Percentiles rank a stretch among this genome's conserved stretches.
Conservation (phyloP, 768 basidiomycete genomes). For the Russula virescens region DNA sequence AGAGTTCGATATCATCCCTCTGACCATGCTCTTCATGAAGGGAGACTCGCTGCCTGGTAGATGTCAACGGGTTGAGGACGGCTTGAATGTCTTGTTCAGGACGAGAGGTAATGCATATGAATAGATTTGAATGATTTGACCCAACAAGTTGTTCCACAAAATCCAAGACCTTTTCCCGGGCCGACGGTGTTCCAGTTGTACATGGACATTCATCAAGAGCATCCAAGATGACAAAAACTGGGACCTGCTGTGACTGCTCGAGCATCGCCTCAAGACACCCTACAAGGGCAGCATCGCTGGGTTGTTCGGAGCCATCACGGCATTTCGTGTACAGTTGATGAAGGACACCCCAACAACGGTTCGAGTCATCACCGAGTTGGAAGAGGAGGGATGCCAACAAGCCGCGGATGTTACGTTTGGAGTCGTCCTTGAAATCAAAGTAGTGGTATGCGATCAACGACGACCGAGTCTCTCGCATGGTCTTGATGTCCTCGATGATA, state of each 20-base stretch:
- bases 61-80: background rate
- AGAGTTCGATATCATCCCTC: slow-evolving; percentile 1
- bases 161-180: background rate
- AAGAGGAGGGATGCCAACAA: background rate
- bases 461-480: background rate
- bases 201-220: slow-evolving; percentile 5
- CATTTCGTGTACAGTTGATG: background rate
- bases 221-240: background rate
- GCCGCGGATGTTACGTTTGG: background rate
- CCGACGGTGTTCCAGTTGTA: background rate
- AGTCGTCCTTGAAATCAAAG: background rate
- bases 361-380: background rate
- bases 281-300: background rate
- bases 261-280: background rate
- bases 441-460: background rate
- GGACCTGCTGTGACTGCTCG: background rate
- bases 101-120: slow-evolving; percentile 5
- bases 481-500: slow-evolving; percentile 1
- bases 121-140: background rate
- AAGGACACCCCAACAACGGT: background rate
- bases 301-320: background rate
- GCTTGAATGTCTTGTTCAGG: background rate
- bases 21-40: slow-evolving; percentile 10
- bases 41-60: background rate
- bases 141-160: background rate